Evolutionary conservation across 2,329 filamentous ascomycete genomes (phyloP).

Genomic region (Calonectria fujianensis): DNA sequence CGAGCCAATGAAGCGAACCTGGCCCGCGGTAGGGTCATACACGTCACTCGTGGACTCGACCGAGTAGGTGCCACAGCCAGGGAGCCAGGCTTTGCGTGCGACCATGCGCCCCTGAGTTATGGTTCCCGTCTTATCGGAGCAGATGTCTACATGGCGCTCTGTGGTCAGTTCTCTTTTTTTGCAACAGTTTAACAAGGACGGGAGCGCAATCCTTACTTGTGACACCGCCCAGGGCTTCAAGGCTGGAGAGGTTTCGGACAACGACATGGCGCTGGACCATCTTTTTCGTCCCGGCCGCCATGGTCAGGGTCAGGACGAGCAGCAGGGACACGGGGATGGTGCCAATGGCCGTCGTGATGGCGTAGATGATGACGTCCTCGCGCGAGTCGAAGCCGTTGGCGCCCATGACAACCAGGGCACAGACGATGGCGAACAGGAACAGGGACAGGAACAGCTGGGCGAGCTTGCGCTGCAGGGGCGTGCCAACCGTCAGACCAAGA

Average conservation of each 20-base stretch:
- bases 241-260: constrained; percentile 66
- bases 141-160: constrained; percentile 50
- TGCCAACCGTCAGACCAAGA: constrained; percentile 72
- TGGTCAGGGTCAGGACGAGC: constrained; percentile 72
- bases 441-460: constrained; percentile 80
- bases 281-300: constrained; percentile 68
- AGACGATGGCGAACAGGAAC: constrained; percentile 46
- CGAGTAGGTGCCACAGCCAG: constrained; percentile 58
- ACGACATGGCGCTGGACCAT: constrained; percentile 70
- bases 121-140: constrained; percentile 60
- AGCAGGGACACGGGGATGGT: constrained; percentile 68
- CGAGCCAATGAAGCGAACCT: constrained; percentile 43
- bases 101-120: constrained; percentile 58
- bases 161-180: constrained; percentile 17
- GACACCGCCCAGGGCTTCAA: constrained; percentile 70
- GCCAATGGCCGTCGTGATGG: constrained; percentile 63
- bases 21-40: constrained; percentile 54
- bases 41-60: constrained; percentile 56
- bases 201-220: constrained; percentile 59
- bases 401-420: constrained; percentile 59
- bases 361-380: constrained; percentile 62
- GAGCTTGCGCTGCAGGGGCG: constrained; percentile 80
- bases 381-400: constrained; percentile 60
- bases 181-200: constrained; percentile 26
- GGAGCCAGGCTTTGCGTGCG: constrained; percentile 56